Base-by-base conservation (phyloP, 1,139 yeast genomes). In the Magnusiomyces sp. region DNA sequence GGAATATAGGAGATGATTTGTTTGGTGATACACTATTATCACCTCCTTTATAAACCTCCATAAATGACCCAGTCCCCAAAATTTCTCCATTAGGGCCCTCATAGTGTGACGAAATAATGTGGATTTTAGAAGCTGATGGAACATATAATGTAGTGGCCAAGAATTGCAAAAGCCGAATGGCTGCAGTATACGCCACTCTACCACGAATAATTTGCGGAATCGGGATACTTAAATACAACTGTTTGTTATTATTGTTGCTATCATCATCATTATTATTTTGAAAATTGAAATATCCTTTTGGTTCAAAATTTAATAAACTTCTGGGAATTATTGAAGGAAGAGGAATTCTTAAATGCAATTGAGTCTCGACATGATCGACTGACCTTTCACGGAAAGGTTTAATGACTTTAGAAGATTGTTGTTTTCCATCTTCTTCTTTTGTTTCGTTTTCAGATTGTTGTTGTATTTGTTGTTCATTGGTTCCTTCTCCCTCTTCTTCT, bases 141-240 rank as follows among this genome's bases (percentile, higher is more conserved):
- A 43, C 46, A 13, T 17, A 37, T n/a, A 43, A 43, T 23, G 47
- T 17, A 17, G 51, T 47, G 4, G 38, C 52, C 23, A 49, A 13
- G 31, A 50, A 31, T 34, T 49, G 54, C 3, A 51, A 34, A 41
- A 43, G 44, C 2, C 48, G 29, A 17, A 49, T 41, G 5, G 52
- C 50, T 3, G 51, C 48, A n/a, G 39, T 17, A 40, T 48, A 51
- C 10, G 50, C 51, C 9, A 48, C 16, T 10, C 46, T 34, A 40
- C 53, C 53, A n/a, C 46, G 48, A 6, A 46, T 46, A 3, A 50
- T 42, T 9, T 33, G 37, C 11, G 53, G 53, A 23, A 50, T 48
- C 20, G 44, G 44, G 10, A 41, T 16, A 5, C 34, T 23, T 7
- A 41, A 13, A 16, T 41, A 41, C 36, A 29, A 10, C 5, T 19